Evolutionary conservation across 768 basidiomycete species (phyloP).

Genomic region (Chiua virens): DNA sequence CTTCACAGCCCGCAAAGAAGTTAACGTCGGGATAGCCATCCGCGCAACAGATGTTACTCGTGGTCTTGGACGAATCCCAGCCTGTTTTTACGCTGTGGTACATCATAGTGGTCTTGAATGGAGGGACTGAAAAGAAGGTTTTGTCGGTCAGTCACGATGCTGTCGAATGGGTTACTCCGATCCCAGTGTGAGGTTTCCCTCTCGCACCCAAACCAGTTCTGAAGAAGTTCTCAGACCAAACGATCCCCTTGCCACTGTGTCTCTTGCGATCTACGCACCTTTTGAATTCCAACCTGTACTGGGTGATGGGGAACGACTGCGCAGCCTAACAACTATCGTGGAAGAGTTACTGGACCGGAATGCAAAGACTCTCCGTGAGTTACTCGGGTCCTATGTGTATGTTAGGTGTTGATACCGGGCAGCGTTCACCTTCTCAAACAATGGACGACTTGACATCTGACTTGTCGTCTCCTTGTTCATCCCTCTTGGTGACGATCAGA

Average conservation of each 20-base stretch:
- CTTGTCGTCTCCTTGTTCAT: neutral
- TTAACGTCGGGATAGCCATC: neutral
- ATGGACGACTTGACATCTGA: no score
- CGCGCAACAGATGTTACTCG: neutral
- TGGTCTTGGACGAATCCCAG: conserved; percentile 1
- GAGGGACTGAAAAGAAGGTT: neutral
- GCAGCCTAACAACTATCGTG: neutral
- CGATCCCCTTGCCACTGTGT: neutral
- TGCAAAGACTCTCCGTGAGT: neutral
- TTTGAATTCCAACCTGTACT: conserved; percentile 4
- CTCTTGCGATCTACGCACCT: neutral
- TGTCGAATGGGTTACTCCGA: conserved; percentile 2
- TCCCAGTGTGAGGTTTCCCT: neutral
- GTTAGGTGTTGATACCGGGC: neutral
- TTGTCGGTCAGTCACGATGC: neutral
- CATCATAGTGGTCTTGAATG: neutral
- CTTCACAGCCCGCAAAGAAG: neutral
- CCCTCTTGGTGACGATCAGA: neutral
- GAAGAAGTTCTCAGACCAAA: neutral
- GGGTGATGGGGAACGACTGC: conserved; percentile 1
- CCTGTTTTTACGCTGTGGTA: neutral
- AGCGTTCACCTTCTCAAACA: neutral
- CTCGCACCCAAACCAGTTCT: neutral
- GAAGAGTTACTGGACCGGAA: neutral
- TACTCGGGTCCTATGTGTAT: neutral